A percentile compares a stretch with the other conserved stretches of the same genome.
Conservation (phyloP, 2,329 filamentous ascomycete species). For the Aquanectria penicillioides region DNA sequence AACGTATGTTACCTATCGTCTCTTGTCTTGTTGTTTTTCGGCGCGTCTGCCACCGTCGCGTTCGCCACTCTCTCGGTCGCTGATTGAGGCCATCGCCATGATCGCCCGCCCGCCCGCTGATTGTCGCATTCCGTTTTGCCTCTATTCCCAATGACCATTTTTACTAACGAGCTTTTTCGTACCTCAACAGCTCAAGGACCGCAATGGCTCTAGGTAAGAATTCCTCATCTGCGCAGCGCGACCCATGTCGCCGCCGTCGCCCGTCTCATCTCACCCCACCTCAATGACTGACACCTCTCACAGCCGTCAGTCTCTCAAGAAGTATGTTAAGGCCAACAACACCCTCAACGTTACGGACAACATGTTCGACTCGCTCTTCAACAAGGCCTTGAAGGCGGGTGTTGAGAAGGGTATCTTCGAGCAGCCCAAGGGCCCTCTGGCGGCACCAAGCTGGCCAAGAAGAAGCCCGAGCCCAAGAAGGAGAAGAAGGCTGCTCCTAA, state of each 20-base stretch:
- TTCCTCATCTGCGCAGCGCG: constrained; percentile 14
- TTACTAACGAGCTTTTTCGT: constrained; percentile 53
- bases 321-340: constrained; percentile 68
- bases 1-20: constrained; percentile 58
- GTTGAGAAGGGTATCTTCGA: constrained; percentile 88
- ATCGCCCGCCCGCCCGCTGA: constrained; percentile 19
- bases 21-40: constrained; percentile 42
- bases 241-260: constrained; percentile 22
- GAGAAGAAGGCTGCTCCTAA: constrained; percentile 44
- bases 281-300: constrained; percentile 25
- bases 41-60: constrained; percentile 48
- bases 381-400: constrained; percentile 83
- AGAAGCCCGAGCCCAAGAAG: constrained; percentile 60
- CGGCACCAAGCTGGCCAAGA: constrained; percentile 92
- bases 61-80: constrained; percentile 34
- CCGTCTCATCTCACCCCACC: background rate
- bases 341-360: constrained; percentile 57
- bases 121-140: constrained; percentile 19
- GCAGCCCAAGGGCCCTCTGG: constrained; percentile 93
- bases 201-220: constrained; percentile 63
- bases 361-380: constrained; percentile 80
- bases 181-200: constrained; percentile 65
- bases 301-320: constrained; percentile 70
- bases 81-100: constrained; percentile 37
- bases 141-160: constrained; percentile 24